Conservation (phyloP, 306 rosid species). For the Trifolium fragiferum region DNA sequence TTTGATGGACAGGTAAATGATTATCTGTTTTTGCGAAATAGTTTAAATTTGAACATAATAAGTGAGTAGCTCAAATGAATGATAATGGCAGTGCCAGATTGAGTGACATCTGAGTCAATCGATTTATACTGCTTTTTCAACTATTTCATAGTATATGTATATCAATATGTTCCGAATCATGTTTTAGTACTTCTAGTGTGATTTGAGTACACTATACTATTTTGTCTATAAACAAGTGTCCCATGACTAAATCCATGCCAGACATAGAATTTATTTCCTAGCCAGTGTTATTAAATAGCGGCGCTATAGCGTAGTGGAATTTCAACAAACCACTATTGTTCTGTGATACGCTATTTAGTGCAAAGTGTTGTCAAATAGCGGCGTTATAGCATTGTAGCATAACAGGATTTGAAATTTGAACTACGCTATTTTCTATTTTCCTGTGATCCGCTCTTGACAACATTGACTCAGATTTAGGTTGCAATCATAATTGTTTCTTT, state of each 20-base stretch:
- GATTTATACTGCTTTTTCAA: slow-evolving; percentile 9
- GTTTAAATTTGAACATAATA: slow-evolving; percentile 10
- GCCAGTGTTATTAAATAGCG: background rate
- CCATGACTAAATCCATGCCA: background rate
- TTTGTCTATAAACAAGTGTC: background rate
- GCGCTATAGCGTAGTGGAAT: too few relatives aligned
- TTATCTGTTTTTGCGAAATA: slow-evolving; percentile 14
- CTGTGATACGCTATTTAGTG: too few relatives aligned
- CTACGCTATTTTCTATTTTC: too few relatives aligned
- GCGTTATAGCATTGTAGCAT: too few relatives aligned
- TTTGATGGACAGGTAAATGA: slow-evolving; percentile 79
- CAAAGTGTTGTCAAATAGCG: too few relatives aligned
- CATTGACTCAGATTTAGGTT: background rate
- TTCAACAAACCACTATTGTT: too few relatives aligned
- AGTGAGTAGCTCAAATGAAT: slow-evolving; percentile 22
- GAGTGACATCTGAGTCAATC: slow-evolving; percentile 16
- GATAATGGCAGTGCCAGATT: slow-evolving; percentile 10
- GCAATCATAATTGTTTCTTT: background rate
- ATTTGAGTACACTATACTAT: background rate
- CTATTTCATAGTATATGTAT: background rate
- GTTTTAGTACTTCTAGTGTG: slow-evolving; percentile 3
- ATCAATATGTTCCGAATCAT: background rate
- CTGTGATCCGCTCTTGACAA: too few relatives aligned
- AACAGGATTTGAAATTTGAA: too few relatives aligned
- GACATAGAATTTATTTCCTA: background rate